Evolutionary conservation across 345 rosid genomes (phyloP).

Genomic region (Xanthoceras sorbifolium): DNA sequence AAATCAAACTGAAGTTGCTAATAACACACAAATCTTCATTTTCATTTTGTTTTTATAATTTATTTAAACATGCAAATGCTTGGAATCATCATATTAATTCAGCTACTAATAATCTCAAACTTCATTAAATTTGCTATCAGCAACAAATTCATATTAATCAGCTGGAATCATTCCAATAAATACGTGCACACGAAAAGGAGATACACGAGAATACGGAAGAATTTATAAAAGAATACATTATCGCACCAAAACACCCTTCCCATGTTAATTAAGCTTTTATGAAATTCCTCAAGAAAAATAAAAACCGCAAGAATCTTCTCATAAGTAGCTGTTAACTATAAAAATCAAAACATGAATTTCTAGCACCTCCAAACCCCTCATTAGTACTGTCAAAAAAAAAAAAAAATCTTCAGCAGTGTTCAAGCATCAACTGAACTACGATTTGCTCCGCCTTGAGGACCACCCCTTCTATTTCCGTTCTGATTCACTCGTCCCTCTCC

Average conservation of each 20-base stretch:
- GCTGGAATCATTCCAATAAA: too few relatives aligned
- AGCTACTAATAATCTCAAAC: too few relatives aligned
- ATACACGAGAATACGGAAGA: constrained; percentile 8
- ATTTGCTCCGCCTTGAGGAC: constrained; percentile 42
- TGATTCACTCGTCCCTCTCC: constrained; percentile 62
- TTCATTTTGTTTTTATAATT: background rate
- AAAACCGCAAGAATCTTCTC: constrained; percentile 21
- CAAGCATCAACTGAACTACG: constrained; percentile 31
- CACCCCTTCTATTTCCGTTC: constrained; percentile 53
- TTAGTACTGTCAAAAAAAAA: constrained; percentile 45
- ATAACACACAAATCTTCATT: too few relatives aligned
- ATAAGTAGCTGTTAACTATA: constrained; percentile 18
- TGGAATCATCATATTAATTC: too few relatives aligned
- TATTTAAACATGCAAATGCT: background rate
- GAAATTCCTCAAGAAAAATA: constrained; percentile 19
- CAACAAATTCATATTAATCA: too few relatives aligned
- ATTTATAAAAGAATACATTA: constrained; percentile 23
- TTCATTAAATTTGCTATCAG: too few relatives aligned
- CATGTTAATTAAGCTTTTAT: constrained; percentile 35
- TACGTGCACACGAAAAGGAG: too few relatives aligned
- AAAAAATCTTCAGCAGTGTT: constrained; percentile 7
- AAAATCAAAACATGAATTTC: constrained; percentile 27
- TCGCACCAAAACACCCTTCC: constrained; percentile 19
- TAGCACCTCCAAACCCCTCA: constrained; percentile 24
- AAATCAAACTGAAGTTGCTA: constrained; percentile 42